Conservation (phyloP, 2,329 filamentous ascomycete species). For the Scytalidium sp. region DNA sequence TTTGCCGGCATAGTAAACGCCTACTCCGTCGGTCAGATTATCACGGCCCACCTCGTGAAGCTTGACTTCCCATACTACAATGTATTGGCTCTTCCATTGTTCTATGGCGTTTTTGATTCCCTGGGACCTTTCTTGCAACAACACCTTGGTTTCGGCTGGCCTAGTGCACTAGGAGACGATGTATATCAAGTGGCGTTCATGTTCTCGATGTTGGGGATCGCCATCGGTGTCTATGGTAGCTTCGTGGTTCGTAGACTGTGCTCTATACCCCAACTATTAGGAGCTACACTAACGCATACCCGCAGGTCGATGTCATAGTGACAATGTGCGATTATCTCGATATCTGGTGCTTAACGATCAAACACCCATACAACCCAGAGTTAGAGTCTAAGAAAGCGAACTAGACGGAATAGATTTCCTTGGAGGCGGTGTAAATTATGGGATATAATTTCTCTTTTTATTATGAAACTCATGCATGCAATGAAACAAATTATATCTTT, state of each 20-base stretch:
- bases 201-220: conserved; percentile 81
- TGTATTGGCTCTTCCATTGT: conserved; percentile 74
- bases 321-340: conserved; percentile 98
- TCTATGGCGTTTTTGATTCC: conserved; percentile 76
- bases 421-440: not conserved
- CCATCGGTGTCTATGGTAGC: conserved; percentile 90
- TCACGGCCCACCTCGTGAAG: conserved; percentile 88
- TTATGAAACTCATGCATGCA: not conserved
- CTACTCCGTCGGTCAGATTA: conserved; percentile 93
- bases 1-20: conserved; percentile 90
- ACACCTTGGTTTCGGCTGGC: conserved; percentile 62
- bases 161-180: conserved; percentile 68
- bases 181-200: conserved; percentile 91
- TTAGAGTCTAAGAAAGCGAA: conserved; percentile 27
- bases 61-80: conserved; percentile 88
- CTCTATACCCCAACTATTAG: not conserved
- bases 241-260: conserved; percentile 64
- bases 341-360: conserved; percentile 98
- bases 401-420: conserved; percentile 1
- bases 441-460: not conserved
- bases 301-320: conserved; percentile 80
- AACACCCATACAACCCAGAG: conserved; percentile 61
- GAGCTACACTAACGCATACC: conserved; percentile 4
- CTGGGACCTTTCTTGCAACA: conserved; percentile 67
- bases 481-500: not conserved